phyloP scores from a whole-genome alignment of 2,329 filamentous ascomycete genomes.

The Pseudopyricularia cyperi region DNA sequence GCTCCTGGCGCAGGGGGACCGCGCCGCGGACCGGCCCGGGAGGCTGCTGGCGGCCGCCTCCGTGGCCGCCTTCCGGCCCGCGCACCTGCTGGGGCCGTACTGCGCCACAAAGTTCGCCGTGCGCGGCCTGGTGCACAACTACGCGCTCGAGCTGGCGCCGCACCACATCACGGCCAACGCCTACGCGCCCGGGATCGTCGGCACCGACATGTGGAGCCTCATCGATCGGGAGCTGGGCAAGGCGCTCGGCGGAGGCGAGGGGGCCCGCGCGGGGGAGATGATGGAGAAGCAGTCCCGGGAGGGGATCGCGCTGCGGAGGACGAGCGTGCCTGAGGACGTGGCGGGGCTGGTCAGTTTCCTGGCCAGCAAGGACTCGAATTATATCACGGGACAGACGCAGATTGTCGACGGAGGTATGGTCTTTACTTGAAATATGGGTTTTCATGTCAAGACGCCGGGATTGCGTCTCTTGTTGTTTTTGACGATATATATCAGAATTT shows the following conservation, averaged over 20 bases:
- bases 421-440: constrained; percentile 19
- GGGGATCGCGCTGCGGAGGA: constrained; percentile 41
- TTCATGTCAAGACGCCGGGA: no score
- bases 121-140: constrained; percentile 50
- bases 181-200: constrained; percentile 56
- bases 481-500: no score
- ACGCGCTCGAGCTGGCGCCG: constrained; percentile 51
- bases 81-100: constrained; percentile 48
- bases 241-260: constrained; percentile 25
- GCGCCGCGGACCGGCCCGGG: constrained; percentile 13
- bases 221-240: constrained; percentile 49
- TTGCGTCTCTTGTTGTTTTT: no score
- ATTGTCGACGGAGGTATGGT: constrained; percentile 49
- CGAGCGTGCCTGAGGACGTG: constrained; percentile 50
- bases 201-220: constrained; percentile 54
- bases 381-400: constrained; percentile 53
- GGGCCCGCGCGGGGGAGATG: constrained; percentile 21
- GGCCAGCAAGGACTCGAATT: constrained; percentile 44
- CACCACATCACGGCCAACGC: constrained; percentile 55
- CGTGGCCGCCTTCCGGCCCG: constrained; percentile 47
- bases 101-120: constrained; percentile 54
- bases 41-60: constrained; percentile 41
- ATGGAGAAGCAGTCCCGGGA: constrained; percentile 41
- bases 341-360: constrained; percentile 49
- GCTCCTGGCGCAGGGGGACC: constrained; percentile 45